Evolutionary conservation across 352 stramenopile genomes (phyloP).

Genomic region (Stramenopiles sp.): DNA sequence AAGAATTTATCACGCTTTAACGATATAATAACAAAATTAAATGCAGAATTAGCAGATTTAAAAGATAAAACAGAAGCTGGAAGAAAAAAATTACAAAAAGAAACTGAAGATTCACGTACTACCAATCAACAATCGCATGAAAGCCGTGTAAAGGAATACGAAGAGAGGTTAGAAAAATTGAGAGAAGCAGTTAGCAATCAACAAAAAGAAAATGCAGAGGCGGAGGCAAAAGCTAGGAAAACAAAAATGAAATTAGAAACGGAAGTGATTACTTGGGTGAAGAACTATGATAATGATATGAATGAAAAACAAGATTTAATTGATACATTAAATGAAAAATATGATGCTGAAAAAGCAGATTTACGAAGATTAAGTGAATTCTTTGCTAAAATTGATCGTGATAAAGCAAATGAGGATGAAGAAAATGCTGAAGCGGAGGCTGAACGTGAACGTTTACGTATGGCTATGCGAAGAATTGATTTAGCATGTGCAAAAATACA

Average conservation of each 20-base stretch:
- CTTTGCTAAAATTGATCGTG: background rate
- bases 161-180: background rate
- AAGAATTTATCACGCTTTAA: background rate
- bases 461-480: background rate
- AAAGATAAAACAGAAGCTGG: background rate
- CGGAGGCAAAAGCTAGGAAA: background rate
- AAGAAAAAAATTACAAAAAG: background rate
- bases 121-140: background rate
- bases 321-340: background rate
- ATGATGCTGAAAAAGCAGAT: background rate
- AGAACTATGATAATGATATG: background rate
- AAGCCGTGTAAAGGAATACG: background rate
- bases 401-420: background rate
- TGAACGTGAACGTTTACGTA: background rate
- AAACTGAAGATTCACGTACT: background rate
- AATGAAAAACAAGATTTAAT: background rate
- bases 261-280: background rate
- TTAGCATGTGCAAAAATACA: background rate
- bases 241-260: background rate
- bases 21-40: background rate
- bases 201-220: background rate
- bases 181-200: background rate
- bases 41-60: background rate
- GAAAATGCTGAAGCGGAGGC: background rate
- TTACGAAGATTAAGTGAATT: background rate